Evolutionary conservation across 192 early-diverging fungal species (phyloP), one percentile per base, ranked within the genome.

Genomic region (Coemansia umbellata): DNA sequence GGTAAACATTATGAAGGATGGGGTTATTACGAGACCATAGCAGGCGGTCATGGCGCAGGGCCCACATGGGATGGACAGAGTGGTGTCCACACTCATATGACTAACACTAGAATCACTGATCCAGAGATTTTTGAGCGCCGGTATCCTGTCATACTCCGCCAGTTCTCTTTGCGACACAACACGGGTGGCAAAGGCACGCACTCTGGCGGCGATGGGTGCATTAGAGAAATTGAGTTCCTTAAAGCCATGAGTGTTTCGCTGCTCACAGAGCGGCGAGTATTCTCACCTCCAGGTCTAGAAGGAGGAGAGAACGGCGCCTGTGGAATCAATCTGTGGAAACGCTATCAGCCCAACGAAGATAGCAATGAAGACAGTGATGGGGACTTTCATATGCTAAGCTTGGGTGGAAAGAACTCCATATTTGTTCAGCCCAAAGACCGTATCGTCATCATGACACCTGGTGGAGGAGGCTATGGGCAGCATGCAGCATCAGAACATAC

Each of bases 11-110:
- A 63, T 17, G 81, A 87, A 2, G 91, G 92, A 21, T 95, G 92
- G 85, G 93, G 93, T 17, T 98, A 98, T 59, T 96, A 96, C 71
- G 93, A 98, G 67, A 97, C 94, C 6, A 95, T 98, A 58, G 89
- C 85, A 33, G 85, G 89, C 31, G 84, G 84, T 31, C 84, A 83
- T 43, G 95, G 95, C 15, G 95, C 92, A 5, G 95, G 95, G 3
- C 87, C 90, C 2, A 80, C 80, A 0, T 98, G 95, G 95, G 44
- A 86, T 51, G 95, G 95, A 6, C 82, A 88, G 35, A 86, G 85
- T 53, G 84, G 85, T 56, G 85, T 86, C 3, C 85, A 86, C 63
- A 82, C 80, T 49, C 91, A 95, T 61, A 94, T 95, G 93, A 98
- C 95, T 26, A 98, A 98, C 61, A 98, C 95, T 0, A 81, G 94